Evolutionary conservation across 2,329 filamentous ascomycete genomes (phyloP), one percentile per base, ranked within the genome.

Genomic region (Fusarium lyarnte): DNA sequence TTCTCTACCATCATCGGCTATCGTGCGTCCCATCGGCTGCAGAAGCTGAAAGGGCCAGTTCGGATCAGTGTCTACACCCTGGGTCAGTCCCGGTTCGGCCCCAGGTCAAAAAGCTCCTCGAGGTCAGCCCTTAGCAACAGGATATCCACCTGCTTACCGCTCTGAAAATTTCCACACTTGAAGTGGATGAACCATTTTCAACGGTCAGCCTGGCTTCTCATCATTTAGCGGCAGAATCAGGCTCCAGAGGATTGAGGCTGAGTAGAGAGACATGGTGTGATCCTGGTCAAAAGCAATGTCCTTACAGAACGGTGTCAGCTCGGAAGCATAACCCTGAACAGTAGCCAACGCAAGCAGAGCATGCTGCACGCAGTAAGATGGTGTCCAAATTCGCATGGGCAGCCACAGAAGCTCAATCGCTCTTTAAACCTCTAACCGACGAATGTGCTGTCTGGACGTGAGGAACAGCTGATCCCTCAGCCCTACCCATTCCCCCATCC

Each of bases 381-480:
- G 73, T 61, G 57, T 61, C 59, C 36, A 54, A 55, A 52, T 51
- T 60, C 41, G 53, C 63, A 68, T 58, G 49, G 38, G 49, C 47
- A 35, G 29, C 31, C 33, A 61, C 46, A 31, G 43, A 36, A 38
- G 25, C 35, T 38, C 64, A 27, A 64, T 46, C 47, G 38, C 42
- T 46, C 49, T 33, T 23, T 33, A 33, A 47, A 23, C 33, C 47
- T 55, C 55, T 42, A 41, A 55, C 49, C 42, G 27, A 51, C 36
- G 45, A 53, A 57, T 58, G 54, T 61, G 31, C 43, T 72, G 42
- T 63, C 53, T 51, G n/a, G 41, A 51, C 51, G 53, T 58, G 60
- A 59, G 55, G 42, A 71, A 63, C 66, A 75, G 70, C 72, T 76
- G 70, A 76, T 66, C 67, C 51, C 38, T 77, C 73, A 76, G 75